Base-by-base conservation (phyloP, 805 yeast genomes). In the Ogataea minuta region DNA sequence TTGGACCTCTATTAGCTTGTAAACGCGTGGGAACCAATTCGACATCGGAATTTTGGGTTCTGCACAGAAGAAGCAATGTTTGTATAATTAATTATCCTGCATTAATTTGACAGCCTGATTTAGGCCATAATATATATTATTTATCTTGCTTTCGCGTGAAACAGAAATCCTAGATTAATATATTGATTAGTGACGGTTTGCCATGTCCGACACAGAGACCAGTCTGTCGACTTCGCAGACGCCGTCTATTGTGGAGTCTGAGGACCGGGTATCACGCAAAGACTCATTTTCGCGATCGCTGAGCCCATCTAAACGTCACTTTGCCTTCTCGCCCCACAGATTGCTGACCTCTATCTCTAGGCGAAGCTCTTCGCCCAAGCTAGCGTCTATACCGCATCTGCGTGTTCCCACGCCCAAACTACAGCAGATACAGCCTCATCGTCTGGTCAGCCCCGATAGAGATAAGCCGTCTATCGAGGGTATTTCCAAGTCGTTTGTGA, bases 401-500 rank as follows among this genome's bases (percentile, higher is more conserved):
- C 32, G 34, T 23, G 21, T 45, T 9, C 33, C 39, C 23, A 36
- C 47, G 10, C 44, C 48, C 23, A 45, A 33, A 24, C 19, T 33
- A 4, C 34, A 40, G 9, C 19, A 41, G 15, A 36, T 34, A 19
- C 35, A 43, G 31, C 36, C 38, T 5, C 46, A 41, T 26, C 39
- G 46, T 2, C 25, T 30, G 20, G 31, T 31, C 16, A 35, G 41
- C 11, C 31, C 30, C 23, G 49, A 49, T 10, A 27, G 30, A 25
- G 52, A 46, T 20, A 40, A 46, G 34, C 44, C 43, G 4, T 46
- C 57, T 2, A 52, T 59, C 1, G 64, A 66, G 10, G 70, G 67
- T 29, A 70, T 72, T 58, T 73, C 78, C 12, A 69, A 68, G 48
- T 73, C 79, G 29, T 69, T 79, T 48, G 79, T 75, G 3, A 73